Evolutionary conservation across 2,329 filamentous ascomycete genomes (phyloP).

Genomic region (Hawksworthiomyces lignivorus): DNA sequence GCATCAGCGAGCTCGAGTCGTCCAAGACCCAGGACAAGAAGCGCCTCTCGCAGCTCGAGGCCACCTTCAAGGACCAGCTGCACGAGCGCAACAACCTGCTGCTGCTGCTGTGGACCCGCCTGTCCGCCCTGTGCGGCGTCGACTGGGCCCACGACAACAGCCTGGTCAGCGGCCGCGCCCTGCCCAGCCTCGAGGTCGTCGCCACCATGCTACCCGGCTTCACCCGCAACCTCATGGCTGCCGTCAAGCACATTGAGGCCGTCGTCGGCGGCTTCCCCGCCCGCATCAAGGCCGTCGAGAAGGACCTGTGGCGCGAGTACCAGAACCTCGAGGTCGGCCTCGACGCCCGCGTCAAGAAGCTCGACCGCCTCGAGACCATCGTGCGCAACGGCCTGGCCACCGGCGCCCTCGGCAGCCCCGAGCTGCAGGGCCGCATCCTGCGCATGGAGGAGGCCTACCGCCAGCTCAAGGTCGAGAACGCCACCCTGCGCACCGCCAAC

Average conservation of each 20-base stretch:
- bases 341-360: conserved; percentile 70
- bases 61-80: conserved; percentile 77
- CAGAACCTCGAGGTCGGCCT: conserved; percentile 75
- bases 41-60: conserved; percentile 67
- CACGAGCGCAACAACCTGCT: conserved; percentile 83
- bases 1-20: conserved; percentile 81
- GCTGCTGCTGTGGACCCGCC: conserved; percentile 79
- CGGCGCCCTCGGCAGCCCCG: conserved; percentile 31
- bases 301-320: conserved; percentile 85
- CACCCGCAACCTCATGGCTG: conserved; percentile 78
- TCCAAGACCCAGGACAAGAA: conserved; percentile 69
- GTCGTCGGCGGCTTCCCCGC: conserved; percentile 71
- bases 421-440: conserved; percentile 38
- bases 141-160: conserved; percentile 91
- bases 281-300: conserved; percentile 78
- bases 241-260: conserved; percentile 78
- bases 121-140: conserved; percentile 76
- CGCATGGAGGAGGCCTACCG: conserved; percentile 55
- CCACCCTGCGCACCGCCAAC: conserved; percentile 59
- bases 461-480: conserved; percentile 56
- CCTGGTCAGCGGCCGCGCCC: conserved; percentile 74
- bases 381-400: conserved; percentile 57
- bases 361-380: conserved; percentile 78
- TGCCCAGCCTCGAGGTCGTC: conserved; percentile 80
- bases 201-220: conserved; percentile 80